Conservation (phyloP, 257 asterid genomes). For the Solanum clarkiae region DNA sequence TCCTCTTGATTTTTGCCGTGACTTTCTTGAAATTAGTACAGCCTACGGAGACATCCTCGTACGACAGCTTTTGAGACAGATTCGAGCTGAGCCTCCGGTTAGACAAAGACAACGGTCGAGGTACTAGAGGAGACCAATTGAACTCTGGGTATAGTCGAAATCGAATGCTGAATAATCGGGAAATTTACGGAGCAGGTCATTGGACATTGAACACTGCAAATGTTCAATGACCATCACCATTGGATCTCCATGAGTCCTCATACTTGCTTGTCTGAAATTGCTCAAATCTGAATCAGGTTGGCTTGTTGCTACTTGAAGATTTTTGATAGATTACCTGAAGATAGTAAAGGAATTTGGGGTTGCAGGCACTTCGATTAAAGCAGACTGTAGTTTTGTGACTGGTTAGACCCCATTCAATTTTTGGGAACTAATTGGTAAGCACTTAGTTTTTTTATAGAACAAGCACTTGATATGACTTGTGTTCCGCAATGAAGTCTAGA, state of each 20-base stretch:
- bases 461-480: background rate
- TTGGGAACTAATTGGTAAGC: background rate
- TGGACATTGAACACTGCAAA: slow-evolving; percentile 65
- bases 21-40: slow-evolving; percentile 20
- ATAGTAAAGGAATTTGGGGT: background rate
- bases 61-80: slow-evolving; percentile 28
- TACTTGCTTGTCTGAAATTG: too few relatives aligned
- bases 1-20: slow-evolving; percentile 43
- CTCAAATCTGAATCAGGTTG: background rate
- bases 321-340: background rate
- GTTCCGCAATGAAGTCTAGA: background rate
- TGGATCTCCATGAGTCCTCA: too few relatives aligned
- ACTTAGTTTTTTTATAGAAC: background rate
- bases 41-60: slow-evolving; percentile 4
- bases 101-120: slow-evolving; percentile 13
- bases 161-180: slow-evolving; percentile 83
- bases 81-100: background rate
- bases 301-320: background rate
- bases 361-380: background rate
- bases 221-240: slow-evolving; percentile 55
- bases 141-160: slow-evolving; percentile 82
- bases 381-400: background rate
- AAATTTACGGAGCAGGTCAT: slow-evolving; percentile 57
- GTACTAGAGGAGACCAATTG: slow-evolving; percentile 89
- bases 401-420: background rate